Evolutionary conservation across 176 grass and related monocot genomes (phyloP), one percentile per base, ranked within the genome.

Genomic region (Leersia perrieri): DNA sequence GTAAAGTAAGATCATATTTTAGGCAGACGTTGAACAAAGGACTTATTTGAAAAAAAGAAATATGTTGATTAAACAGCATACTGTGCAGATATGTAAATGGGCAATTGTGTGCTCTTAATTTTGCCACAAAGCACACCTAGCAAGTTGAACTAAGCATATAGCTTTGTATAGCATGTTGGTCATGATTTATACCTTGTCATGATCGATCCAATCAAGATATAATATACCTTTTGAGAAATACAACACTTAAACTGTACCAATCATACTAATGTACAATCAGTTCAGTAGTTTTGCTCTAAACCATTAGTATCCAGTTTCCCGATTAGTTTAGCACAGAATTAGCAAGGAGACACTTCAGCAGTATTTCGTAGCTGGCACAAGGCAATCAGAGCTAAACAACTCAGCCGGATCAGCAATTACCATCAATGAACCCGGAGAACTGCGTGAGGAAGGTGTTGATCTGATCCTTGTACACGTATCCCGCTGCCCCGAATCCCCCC

Each of bases 401-500:
- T 68, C 25, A 77, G 77, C 42, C 62, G 18, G 26, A 79, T 68
- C 35, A 27, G 34, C 34, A 40, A 84, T 68, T 84, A 95, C 96
- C 96, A 66, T 99, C 96, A 68, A 99, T 95, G 47, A 95, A 93
- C 26, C 80, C 90, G 11, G 96, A 95, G 87, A 99, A 99, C 75
- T 93, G 96, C 6, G 88, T 93, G 75, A 99, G 91, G 72, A 99
- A 99, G 58, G 87, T 39, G 85, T 92, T 99, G 81, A 96, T 87
- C 79, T 99, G 97, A 64, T 99, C 97, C 80, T 55, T 95, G 86
- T 96, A 99, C 79, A 93, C 80, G 84, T 99, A 99, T 13, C 97
- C 92, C 31, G 92, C 92, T 2, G 90, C 91, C 36, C 97, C 93
- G 73, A 99, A 93, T 38, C 93, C 96, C 20, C 97, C 97, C 29